Conservation (phyloP, 2,329 filamentous ascomycete genomes). For the Pyrenophora graminea region DNA sequence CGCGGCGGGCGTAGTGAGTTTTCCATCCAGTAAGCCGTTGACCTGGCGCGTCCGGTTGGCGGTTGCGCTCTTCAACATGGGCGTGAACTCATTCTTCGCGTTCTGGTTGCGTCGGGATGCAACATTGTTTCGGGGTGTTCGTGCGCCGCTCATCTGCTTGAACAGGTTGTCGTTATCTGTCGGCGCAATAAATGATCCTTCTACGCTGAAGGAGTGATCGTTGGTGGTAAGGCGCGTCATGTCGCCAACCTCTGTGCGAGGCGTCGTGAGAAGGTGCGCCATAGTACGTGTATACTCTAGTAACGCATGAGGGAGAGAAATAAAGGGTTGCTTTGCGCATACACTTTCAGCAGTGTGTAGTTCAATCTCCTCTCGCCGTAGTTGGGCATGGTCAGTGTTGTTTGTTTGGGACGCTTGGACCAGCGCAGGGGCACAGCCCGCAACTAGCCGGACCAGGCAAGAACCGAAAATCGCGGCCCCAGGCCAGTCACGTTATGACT, state of each 20-base stretch:
- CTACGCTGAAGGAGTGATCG: constrained; percentile 81
- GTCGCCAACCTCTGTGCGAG: constrained; percentile 82
- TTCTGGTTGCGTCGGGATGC: constrained; percentile 58
- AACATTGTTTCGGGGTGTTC: constrained; percentile 76
- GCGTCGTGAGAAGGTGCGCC: constrained; percentile 72
- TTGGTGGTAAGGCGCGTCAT: constrained; percentile 71
- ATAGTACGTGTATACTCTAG: constrained; percentile 37
- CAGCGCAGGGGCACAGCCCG: constrained; percentile 9
- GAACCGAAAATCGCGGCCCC: constrained; percentile 15
- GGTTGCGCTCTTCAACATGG: constrained; percentile 82
- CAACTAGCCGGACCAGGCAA: constrained; percentile 19
- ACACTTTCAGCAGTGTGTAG: constrained; percentile 16
- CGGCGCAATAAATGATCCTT: constrained; percentile 80
- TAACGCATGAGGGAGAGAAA: constrained; percentile 39
- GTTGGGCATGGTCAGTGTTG: constrained; percentile 20
- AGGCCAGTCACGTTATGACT: constrained; percentile 27
- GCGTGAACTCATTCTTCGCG: constrained; percentile 82
- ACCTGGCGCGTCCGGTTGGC: constrained; percentile 61
- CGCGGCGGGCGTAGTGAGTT: constrained; percentile 66
- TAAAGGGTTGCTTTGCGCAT: constrained; percentile 16
- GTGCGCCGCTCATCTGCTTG: constrained; percentile 68
- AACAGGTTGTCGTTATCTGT: constrained; percentile 75
- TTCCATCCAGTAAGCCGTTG: constrained; percentile 46
- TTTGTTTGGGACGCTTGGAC: constrained; percentile 23
- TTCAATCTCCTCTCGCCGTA: constrained; percentile 12